phyloP scores from a whole-genome alignment of 495 filamentous ascomycete genomes.

The Penicillium dipodomyicola region DNA sequence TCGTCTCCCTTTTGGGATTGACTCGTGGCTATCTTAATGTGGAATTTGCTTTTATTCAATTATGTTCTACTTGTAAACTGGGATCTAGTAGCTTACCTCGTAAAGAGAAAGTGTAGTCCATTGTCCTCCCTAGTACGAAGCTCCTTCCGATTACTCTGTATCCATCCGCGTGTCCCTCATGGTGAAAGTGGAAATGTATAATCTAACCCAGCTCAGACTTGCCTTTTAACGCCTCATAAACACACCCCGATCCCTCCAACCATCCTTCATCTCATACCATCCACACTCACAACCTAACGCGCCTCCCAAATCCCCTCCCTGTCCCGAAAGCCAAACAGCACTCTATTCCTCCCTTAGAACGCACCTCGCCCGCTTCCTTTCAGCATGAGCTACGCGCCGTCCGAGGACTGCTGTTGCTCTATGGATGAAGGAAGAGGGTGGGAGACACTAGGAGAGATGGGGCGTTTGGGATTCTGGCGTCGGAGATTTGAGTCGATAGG shows the following conservation, averaged over 20 bases:
- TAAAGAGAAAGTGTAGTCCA: not conserved
- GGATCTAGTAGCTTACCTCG: not conserved
- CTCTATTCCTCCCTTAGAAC: constrained; percentile 4
- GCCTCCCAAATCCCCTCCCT: not conserved
- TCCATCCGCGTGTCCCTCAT: not conserved
- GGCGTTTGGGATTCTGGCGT: constrained; percentile 3
- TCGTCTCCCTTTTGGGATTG: constrained; percentile 52
- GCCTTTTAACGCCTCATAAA: constrained; percentile 48
- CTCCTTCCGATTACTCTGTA: not conserved
- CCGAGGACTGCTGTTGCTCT: constrained; percentile 33
- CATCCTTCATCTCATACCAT: not conserved
- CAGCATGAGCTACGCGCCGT: constrained; percentile 22
- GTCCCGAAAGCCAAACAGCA: constrained; percentile 3
- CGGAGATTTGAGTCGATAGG: not conserved
- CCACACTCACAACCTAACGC: not conserved
- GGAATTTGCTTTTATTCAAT: constrained; percentile 16
- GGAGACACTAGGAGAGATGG: not conserved
- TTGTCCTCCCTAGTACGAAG: not conserved
- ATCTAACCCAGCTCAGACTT: constrained; percentile 49
- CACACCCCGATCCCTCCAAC: constrained; percentile 16
- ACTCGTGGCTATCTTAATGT: constrained; percentile 51
- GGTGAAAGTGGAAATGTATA: not conserved
- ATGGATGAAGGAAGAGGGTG: not conserved
- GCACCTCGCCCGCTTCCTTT: constrained; percentile 3
- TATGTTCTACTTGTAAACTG: not conserved